Evolutionary conservation across 495 filamentous ascomycete genomes (phyloP), one percentile per base, ranked within the genome.

Genomic region (Cercophora newfieldiana): DNA sequence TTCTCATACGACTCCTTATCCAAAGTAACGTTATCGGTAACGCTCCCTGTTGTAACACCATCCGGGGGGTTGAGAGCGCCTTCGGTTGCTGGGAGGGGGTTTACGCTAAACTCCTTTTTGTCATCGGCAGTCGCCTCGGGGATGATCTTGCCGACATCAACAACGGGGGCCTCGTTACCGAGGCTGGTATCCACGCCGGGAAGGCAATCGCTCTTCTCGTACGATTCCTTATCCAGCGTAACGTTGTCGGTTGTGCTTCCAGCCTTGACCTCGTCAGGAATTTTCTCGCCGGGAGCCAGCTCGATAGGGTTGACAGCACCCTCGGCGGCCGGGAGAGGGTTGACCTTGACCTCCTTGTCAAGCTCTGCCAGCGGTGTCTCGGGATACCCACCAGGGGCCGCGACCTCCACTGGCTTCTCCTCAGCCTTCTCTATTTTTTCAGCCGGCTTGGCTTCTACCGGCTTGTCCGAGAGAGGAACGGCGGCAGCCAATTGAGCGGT

Each of bases 1-100:
- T 88, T 89, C 72, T 97, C 89, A 75, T 97, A 97, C 0, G 90
- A 93, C 69, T 87, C 91, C 75, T 91, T 84, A 73, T 97, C 93
- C 18, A 91, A 85, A 63, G 86, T 90, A 55, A 91, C 91, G 56
- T 84, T 82, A 64, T 79, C 85, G 47, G 83, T 76, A 68, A 86
- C 75, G 47, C 84, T 83, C 68, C 86, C 83, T 31, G 79, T 72
- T 64, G 85, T 90, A 54, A 90, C 91, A 58, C 82, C 81, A 64
- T 78, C 85, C 31, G 83, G 75, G 68, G 94, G 94, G 69, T 97
- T 97, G 47, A 91, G 87, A 50, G 84, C 82, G 58, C 91, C 92
- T 33, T 81, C 85, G 22, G 92, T 88, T 28, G 94, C 93, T 6
- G 94, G 93, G 37, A 93, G 79, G 7, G 90, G 89, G 67, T 90